Evolutionary conservation across 129 eudicot genomes (phyloP).

Genomic region (Kitagawia praeruptora): DNA sequence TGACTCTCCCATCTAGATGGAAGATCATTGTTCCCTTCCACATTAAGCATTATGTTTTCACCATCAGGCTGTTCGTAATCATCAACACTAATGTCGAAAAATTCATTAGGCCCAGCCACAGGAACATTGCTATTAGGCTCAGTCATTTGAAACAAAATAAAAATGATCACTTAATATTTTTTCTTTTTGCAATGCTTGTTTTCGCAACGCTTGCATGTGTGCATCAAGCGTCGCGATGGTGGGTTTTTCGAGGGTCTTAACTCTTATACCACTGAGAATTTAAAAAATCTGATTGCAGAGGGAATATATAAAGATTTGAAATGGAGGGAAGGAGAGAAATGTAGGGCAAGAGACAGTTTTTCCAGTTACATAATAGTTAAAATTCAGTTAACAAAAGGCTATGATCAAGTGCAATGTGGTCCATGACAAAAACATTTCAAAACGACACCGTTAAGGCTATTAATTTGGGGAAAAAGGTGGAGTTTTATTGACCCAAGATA

Average conservation of each 20-base stretch:
- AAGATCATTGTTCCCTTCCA: not conserved
- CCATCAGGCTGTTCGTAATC: not conserved
- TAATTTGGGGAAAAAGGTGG: not conserved
- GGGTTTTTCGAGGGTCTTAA: not conserved
- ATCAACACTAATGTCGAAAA: not conserved
- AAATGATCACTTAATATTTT: not conserved
- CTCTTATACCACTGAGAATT: not conserved
- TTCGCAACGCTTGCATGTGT: not conserved
- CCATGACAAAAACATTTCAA: not conserved
- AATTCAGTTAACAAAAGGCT: not conserved
- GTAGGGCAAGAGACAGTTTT: not conserved
- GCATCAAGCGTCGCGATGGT: not conserved
- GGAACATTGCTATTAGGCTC: not conserved
- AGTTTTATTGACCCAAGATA: conserved; percentile 1
- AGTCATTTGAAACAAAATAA: not conserved
- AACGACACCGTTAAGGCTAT: not conserved
- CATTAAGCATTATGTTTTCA: not conserved
- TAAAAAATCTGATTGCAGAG: not conserved
- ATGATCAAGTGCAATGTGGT: not conserved
- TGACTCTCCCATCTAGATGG: not conserved
- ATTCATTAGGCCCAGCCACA: not conserved
- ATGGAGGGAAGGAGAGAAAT: not conserved
- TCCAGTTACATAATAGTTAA: not conserved
- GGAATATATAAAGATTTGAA: not conserved
- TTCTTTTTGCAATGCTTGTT: not conserved